These are phyloP conservation scores for Tylopilus subfusipes DNA, from an alignment of 768 basidiomycete genomes.

Conservation along the genomic window DNA sequence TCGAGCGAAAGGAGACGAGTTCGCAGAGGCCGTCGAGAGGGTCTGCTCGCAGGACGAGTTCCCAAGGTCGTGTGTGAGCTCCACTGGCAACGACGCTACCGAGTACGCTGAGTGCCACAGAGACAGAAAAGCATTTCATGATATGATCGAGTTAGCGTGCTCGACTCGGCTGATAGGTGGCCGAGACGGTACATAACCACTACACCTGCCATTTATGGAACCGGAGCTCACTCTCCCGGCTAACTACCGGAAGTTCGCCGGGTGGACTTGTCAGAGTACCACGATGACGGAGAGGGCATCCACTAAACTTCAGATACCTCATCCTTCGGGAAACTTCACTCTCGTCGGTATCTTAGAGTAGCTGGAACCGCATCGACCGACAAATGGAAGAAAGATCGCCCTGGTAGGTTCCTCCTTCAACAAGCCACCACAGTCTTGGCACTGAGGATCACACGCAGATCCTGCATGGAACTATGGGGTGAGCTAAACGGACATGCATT, in stretches of 20 bases:
- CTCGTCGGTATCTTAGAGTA: constrained; percentile 66
- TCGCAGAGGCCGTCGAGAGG: constrained; percentile 15
- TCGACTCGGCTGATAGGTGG: neutral
- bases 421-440: constrained; percentile 1
- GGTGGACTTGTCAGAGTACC: constrained; percentile 7
- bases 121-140: constrained; percentile 16
- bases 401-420: constrained; percentile 45
- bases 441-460: constrained; percentile 46
- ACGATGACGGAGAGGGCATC: constrained; percentile 32
- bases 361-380: constrained; percentile 45
- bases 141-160: neutral
- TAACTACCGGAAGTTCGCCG: neutral
- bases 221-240: neutral
- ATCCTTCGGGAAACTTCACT: constrained; percentile 41
- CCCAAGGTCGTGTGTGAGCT: constrained; percentile 78
- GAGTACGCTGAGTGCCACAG: constrained; percentile 1
- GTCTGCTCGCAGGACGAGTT: constrained; percentile 23
- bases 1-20: constrained; percentile 16
- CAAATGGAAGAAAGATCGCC: constrained; percentile 58
- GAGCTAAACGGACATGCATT: constrained; percentile 21
- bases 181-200: constrained; percentile 1
- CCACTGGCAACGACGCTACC: constrained; percentile 15
- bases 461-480: constrained; percentile 79
- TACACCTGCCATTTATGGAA: constrained; percentile 27
- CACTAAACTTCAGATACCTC: constrained; percentile 53